A percentile compares a stretch with the other conserved stretches of the same genome.
phyloP scores from a whole-genome alignment of 192 early-diverging fungal genomes.

The Geranomyces variabilis region DNA sequence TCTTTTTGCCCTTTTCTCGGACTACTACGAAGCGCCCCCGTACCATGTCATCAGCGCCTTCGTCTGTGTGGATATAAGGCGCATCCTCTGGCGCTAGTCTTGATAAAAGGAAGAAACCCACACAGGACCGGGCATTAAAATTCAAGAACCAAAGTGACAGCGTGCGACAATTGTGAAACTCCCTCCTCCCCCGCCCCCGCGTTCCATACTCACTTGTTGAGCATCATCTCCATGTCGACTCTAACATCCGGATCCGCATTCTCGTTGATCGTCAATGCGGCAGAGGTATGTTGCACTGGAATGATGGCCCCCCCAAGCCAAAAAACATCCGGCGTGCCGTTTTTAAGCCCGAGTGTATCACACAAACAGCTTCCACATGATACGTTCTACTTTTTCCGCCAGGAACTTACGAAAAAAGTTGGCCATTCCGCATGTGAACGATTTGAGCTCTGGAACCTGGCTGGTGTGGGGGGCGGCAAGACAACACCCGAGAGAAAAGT shows the following conservation, averaged over 20 bases:
- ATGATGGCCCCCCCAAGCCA: not conserved
- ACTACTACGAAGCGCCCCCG: too few species aligned
- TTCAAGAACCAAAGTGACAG: too few species aligned
- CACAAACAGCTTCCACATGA: not conserved
- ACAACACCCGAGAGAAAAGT: not conserved
- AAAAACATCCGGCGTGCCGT: not conserved
- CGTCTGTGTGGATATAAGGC: slow-evolving; percentile 78
- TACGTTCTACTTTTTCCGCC: too few species aligned
- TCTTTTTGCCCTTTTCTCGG: too few species aligned
- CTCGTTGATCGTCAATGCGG: slow-evolving; percentile 87
- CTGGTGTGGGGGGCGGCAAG: not conserved
- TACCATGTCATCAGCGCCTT: slow-evolving; percentile 89
- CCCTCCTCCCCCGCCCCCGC: too few species aligned
- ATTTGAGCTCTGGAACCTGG: slow-evolving; percentile 64
- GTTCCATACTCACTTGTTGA: slow-evolving; percentile 42
- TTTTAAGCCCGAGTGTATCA: not conserved
- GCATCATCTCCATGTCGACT: slow-evolving; percentile 82
- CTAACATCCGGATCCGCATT: slow-evolving; percentile 70
- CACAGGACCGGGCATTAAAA: too few species aligned
- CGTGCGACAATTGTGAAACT: too few species aligned
- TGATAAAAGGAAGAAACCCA: too few species aligned
- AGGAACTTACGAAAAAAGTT: slow-evolving; percentile 73
- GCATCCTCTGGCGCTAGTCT: slow-evolving; percentile 72
- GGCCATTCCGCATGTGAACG: slow-evolving; percentile 77
- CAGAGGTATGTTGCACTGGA: slow-evolving; percentile 83